Evolutionary conservation across 352 stramenopile genomes (phyloP), one percentile per base, ranked within the genome.

Genomic region (Phytopythium vexans): DNA sequence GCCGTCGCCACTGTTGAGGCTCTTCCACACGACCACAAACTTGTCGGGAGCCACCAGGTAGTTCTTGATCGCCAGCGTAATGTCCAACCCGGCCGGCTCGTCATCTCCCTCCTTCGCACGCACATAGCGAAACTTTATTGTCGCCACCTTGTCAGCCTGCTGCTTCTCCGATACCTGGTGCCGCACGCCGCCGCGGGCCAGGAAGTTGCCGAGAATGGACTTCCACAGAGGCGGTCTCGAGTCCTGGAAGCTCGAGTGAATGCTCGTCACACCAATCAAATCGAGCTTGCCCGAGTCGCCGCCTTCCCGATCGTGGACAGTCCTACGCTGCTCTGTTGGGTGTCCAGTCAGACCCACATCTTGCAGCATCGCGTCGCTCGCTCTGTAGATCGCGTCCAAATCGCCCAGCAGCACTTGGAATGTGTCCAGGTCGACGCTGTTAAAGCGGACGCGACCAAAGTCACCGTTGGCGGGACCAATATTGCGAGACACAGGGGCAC

Each of bases 1-100:
- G 11, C 45, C 45, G 31, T 51, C 45, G 32, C 45, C 45, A 10
- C 21, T 41, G n/a, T 51, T 41, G 4, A 51, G 15, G 45, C 45
- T 51, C 45, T 51, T 51, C 45, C 45, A 51, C 45, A 51, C 45
- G 32, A 51, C 45, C 12, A 51, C 6, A 11, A 41, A 31, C 6
- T 33, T 31, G 45, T 51, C 45, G 14, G 45, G 45, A 12, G 45
- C 6, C 11, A 51, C 1, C 11, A 39, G 27, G 34, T 51, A 41
- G 14, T 51, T 51, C 12, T 33, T 31, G 14, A 51, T 51, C 3
- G 45, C 45, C 14, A 51, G 45, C 14, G 41, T 16, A 1, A 51
- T 33, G 27, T 51, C 45, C 6, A 51, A 51, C 0, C 11, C 33
- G 3, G 33, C 32, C 2, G 10, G 32, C 6, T 34, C 8, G 4